A percentile compares a stretch with the other conserved stretches of the same genome.
Conservation (phyloP, 2,329 filamentous ascomycete species). For the Apiospora saccharicola region DNA sequence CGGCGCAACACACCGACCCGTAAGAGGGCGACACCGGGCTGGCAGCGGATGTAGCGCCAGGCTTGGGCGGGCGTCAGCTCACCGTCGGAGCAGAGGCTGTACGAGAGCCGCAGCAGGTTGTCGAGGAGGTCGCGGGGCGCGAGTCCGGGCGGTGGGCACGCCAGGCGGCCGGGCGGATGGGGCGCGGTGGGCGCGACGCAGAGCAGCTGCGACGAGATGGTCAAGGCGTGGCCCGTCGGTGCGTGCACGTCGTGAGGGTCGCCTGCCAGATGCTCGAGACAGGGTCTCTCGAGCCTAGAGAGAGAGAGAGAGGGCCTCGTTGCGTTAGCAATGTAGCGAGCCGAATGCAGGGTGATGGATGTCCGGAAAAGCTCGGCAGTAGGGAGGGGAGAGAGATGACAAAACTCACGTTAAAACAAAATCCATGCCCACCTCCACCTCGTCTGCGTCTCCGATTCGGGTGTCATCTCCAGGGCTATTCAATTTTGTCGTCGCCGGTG, state of each 20-base stretch:
- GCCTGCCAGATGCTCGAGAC: not conserved
- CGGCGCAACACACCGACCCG: not conserved
- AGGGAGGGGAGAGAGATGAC: not conserved
- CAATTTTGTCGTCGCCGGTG: not conserved
- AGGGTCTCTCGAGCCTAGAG: not conserved
- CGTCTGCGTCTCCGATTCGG: not conserved
- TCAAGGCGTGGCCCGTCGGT: not conserved
- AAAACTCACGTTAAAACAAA: constrained; percentile 23
- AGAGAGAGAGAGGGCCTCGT: not conserved
- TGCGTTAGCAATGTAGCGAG: not conserved
- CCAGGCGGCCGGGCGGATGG: not conserved
- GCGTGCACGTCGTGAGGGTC: not conserved
- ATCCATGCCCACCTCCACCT: constrained; percentile 23
- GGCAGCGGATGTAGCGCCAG: not conserved
- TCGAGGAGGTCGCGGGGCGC: not conserved
- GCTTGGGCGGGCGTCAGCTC: not conserved
- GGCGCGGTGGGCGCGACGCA: not conserved
- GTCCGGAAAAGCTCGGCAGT: not conserved
- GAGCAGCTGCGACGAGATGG: not conserved
- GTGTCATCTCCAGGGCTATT: not conserved
- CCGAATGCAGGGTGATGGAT: not conserved
- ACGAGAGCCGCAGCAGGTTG: not conserved
- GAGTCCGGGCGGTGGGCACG: not conserved
- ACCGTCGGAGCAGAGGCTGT: not conserved
- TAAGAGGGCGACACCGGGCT: not conserved